Percentiles rank a stretch among this genome's conserved stretches.
Conservation (phyloP, 2,329 filamentous ascomycete species). For the Colletotrichum endophyticum region DNA sequence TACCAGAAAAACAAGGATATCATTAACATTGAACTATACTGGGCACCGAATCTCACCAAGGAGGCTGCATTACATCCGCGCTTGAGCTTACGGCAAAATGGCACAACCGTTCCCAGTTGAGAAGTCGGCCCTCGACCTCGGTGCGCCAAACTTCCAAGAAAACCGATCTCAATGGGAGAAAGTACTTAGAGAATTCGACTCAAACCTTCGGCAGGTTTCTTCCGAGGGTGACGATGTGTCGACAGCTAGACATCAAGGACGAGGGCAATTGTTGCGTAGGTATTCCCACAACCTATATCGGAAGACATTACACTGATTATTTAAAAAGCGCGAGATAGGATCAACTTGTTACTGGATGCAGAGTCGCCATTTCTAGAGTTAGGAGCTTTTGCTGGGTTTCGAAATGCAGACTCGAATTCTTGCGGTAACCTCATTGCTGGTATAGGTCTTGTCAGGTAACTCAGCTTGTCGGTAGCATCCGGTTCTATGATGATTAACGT, state of each 20-base stretch:
- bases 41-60: not conserved
- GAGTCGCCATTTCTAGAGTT: not conserved
- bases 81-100: not conserved
- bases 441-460: not conserved
- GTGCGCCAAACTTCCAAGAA: not conserved
- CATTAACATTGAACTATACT: not conserved
- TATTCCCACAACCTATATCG: not conserved
- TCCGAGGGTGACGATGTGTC: not conserved
- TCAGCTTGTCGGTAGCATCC: not conserved
- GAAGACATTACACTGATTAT: not conserved
- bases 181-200: not conserved
- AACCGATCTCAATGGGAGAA: not conserved
- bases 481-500: not conserved
- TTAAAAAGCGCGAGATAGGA: not conserved
- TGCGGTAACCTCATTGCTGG: not conserved
- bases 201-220: not conserved
- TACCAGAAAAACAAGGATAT: not conserved
- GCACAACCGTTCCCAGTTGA: not conserved
- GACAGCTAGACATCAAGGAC: not conserved
- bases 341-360: not conserved
- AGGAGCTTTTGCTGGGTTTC: not conserved
- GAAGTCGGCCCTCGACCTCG: not conserved
- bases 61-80: not conserved
- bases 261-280: not conserved
- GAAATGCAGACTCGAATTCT: not conserved